Conservation (phyloP, 73 alveolate genomes). For the Tetrahymena thermophila region DNA sequence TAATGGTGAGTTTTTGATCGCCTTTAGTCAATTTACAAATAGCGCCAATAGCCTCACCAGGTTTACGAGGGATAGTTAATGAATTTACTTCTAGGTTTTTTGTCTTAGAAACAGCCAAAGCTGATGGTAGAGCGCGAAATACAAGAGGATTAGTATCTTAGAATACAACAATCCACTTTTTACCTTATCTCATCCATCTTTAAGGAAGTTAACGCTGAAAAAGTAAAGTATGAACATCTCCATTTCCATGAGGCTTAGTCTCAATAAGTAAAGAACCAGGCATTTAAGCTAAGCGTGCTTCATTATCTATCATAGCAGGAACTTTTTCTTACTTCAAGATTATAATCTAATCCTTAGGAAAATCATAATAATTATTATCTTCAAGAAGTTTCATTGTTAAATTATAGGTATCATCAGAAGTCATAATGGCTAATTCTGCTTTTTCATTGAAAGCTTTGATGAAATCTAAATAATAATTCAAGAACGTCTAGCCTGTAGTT, state of each 20-base stretch:
- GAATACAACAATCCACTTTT: conserved; percentile 88
- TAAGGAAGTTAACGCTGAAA: conserved; percentile 71
- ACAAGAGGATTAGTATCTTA: conserved; percentile 94
- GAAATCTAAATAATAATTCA: conserved; percentile 73
- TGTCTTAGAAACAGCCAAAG: conserved; percentile 68
- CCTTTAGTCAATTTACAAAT: conserved; percentile 59
- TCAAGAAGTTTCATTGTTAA: conserved; percentile 66
- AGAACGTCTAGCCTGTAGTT: conserved; percentile 69
- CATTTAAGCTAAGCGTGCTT: conserved; percentile 71
- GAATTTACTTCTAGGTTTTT: conserved; percentile 74
- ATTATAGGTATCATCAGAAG: conserved; percentile 91
- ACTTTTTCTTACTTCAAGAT: conserved; percentile 90
- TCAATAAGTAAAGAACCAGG: conserved; percentile 60
- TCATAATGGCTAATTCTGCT: conserved; percentile 89
- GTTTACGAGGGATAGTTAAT: conserved; percentile 77
- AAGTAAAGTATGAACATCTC: conserved; percentile 92
- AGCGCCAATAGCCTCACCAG: conserved; percentile 91
- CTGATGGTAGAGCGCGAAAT: conserved; percentile 78
- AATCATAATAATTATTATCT: conserved; percentile 66
- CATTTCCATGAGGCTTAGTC: conserved; percentile 97
- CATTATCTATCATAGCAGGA: conserved; percentile 94
- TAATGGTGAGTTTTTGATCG: conserved; percentile 62
- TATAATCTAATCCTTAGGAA: conserved; percentile 66
- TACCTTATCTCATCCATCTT: conserved; percentile 83
- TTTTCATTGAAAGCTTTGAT: conserved; percentile 77